Conservation (phyloP, 495 filamentous ascomycete genomes). For the Hypoxylon crocopeplum region DNA sequence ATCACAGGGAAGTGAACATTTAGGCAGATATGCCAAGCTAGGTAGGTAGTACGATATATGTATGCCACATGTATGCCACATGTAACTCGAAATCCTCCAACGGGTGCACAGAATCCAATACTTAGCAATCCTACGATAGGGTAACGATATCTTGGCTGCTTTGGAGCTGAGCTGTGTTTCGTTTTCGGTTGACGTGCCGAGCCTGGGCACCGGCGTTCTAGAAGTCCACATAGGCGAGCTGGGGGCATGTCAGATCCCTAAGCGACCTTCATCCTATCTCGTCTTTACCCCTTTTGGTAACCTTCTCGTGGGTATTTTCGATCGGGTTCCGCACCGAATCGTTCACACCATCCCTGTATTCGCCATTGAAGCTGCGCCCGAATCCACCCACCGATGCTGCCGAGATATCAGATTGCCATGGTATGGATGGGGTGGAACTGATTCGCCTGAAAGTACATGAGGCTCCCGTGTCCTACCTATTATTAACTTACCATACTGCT, state of each 20-base stretch:
- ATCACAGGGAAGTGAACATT: background rate
- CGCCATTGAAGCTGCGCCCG: background rate
- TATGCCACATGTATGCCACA: background rate
- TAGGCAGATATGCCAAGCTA: constrained; percentile 8
- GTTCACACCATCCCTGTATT: constrained; percentile 13
- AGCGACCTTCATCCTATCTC: background rate
- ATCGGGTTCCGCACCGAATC: constrained; percentile 9
- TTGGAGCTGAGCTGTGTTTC: constrained; percentile 13
- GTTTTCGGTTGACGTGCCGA: constrained; percentile 25
- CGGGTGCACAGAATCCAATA: background rate
- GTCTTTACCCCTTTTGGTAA: constrained; percentile 31
- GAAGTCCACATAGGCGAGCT: constrained; percentile 17
- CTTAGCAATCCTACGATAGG: background rate
- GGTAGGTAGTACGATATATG: constrained; percentile 12
- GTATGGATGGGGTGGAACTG: background rate
- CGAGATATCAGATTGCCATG: constrained; percentile 14
- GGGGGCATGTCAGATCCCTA: constrained; percentile 23
- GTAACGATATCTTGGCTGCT: background rate
- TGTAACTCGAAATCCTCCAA: background rate
- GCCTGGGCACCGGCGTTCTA: constrained; percentile 25
- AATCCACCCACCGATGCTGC: constrained; percentile 7
- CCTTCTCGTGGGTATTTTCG: constrained; percentile 29
- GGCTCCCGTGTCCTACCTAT: constrained; percentile 4
- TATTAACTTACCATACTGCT: constrained; percentile 7
- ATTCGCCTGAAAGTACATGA: constrained; percentile 10